phyloP scores from a whole-genome alignment of 1,284 basidiomycete genomes.

The Dichomitus squalens region DNA sequence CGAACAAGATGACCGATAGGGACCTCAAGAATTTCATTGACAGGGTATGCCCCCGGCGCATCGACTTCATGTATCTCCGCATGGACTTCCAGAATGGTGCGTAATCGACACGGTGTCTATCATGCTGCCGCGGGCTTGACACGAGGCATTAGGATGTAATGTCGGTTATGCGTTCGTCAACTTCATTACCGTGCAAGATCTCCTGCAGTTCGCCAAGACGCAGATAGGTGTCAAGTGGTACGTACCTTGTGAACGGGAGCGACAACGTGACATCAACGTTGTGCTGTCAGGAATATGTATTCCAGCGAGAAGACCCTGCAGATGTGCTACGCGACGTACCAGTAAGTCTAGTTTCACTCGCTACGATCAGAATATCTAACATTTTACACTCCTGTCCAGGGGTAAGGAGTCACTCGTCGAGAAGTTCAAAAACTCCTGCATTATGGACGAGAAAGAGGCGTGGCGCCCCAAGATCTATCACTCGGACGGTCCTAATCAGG shows the following conservation, averaged over 20 bases:
- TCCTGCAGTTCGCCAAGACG: constrained; percentile 72
- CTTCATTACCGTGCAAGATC: constrained; percentile 77
- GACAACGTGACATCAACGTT: constrained; percentile 1
- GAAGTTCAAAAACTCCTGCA: constrained; percentile 84
- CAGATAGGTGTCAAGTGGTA: constrained; percentile 80
- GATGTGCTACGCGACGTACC: constrained; percentile 87
- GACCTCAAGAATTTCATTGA: constrained; percentile 73
- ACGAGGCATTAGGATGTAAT: constrained; percentile 63
- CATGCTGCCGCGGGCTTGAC: neutral
- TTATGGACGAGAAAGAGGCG: constrained; percentile 80
- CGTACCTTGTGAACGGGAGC: constrained; percentile 16
- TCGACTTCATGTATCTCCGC: constrained; percentile 84
- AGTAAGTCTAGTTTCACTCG: constrained; percentile 48
- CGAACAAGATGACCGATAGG: constrained; percentile 84
- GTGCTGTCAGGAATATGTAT: constrained; percentile 78
- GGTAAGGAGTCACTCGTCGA: constrained; percentile 86
- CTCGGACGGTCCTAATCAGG: constrained; percentile 71
- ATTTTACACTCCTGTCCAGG: constrained; percentile 43
- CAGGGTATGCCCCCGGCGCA: constrained; percentile 64
- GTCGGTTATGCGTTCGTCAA: constrained; percentile 89
- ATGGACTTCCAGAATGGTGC: constrained; percentile 83
- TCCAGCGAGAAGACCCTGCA: constrained; percentile 85
- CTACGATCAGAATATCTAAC: neutral
- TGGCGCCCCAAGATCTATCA: constrained; percentile 88
- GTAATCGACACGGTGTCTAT: constrained; percentile 19